These are phyloP conservation scores for Cadophora malorum DNA, from an alignment of 2,329 filamentous ascomycete genomes.

Conservation along the genomic window DNA sequence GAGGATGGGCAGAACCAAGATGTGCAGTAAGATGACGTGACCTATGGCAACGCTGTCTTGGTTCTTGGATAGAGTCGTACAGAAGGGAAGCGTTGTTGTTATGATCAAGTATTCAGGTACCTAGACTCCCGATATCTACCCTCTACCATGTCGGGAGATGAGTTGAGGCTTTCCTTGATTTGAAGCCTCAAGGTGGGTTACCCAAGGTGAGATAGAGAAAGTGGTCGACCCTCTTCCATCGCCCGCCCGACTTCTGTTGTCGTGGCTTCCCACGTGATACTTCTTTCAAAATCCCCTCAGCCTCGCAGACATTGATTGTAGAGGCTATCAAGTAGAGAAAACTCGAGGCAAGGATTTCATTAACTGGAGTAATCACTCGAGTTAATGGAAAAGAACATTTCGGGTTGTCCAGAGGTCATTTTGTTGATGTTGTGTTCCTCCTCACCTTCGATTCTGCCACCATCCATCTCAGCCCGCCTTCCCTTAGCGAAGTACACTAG, in stretches of 20 bases:
- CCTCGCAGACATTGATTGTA: neutral
- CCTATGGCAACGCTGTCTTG: slow-evolving; percentile 14
- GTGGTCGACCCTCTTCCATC: slow-evolving; percentile 4
- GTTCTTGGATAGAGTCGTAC: slow-evolving; percentile 13
- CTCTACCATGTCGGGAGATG: neutral
- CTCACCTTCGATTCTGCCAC: neutral
- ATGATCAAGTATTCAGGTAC: neutral
- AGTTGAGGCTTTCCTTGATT: slow-evolving; percentile 8
- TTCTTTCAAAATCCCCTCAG: neutral
- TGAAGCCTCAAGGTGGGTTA: slow-evolving; percentile 12
- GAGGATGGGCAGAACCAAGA: neutral
- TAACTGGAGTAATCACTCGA: neutral
- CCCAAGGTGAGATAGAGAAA: neutral
- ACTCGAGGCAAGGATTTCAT: neutral
- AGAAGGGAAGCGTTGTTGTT: neutral
- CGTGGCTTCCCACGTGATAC: slow-evolving; percentile 13
- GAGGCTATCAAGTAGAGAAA: neutral
- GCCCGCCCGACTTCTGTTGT: slow-evolving; percentile 9
- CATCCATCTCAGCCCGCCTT: neutral
- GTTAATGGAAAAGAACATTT: neutral
- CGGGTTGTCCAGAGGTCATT: neutral
- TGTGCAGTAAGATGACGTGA: slow-evolving; percentile 26
- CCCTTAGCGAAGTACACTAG: slow-evolving; percentile 7
- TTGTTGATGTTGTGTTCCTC: slow-evolving; percentile 6
- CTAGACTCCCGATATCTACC: neutral